Evolutionary conservation across 768 basidiomycete species (phyloP), one percentile per base, ranked within the genome.

Genomic region (Coprinopsis strossmayeri): DNA sequence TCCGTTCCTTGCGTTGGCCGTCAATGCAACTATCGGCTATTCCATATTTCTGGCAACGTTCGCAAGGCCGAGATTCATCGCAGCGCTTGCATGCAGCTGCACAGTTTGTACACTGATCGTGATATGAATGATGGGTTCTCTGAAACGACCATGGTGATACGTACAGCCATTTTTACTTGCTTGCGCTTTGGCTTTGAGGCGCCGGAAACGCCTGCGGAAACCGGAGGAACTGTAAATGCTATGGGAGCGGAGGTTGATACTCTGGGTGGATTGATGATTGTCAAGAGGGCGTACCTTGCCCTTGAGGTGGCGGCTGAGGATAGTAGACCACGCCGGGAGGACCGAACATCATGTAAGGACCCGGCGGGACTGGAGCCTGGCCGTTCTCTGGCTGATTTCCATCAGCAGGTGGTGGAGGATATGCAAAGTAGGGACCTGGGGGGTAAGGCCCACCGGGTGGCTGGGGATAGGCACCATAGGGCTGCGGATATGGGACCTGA

Each of bases 1-100:
- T 91, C 53, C 93, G 77, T 65, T 95, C 92, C 69, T 95, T 96
- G 60, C 93, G 78, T 59, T 89, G 86, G 25, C 91, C 92, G 64
- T 96, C 93, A 48, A 86, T 70, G 64, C 93, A 96, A 47, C 82
- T 76, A 9, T 76, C 75, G 2, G 79, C 69, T 46, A 91, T 78
- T 55, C 87, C 89, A 63, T 94, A 94, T 67, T 92, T 93, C 59
- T 84, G 72, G 57, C 93, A 96, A 27, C 93, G 83, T 52, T 86
- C 82, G 62, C 93, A 96, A 21, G 93, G 93, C 37, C 93, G 82
- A 55, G 73, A 76, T 54, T 91, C 90, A 64, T 91, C 87, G 62
- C 89, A 91, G 55, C 90, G 87, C 65, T 91, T 91, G 69, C 89
- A 91, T 0, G 89, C 89, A 45, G 79, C 78, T 52, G 91, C 90